Conservation (phyloP, 139 green algal genomes). For the Haematococcus sp. region DNA sequence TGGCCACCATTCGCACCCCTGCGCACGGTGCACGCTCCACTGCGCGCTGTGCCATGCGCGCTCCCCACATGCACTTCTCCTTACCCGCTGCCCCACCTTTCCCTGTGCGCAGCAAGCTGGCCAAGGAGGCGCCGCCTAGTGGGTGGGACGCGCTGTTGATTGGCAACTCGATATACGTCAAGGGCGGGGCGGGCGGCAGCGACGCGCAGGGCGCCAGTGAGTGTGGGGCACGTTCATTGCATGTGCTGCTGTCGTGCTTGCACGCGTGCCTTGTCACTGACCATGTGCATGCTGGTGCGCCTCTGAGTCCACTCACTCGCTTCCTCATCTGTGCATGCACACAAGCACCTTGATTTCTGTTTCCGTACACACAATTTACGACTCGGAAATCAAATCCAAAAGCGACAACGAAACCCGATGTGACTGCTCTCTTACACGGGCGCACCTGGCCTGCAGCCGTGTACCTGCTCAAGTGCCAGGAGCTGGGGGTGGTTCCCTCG, state of each 20-base stretch:
- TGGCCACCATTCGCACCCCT: too few relatives aligned
- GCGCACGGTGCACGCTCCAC: background rate
- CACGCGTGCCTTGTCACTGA: too few relatives aligned
- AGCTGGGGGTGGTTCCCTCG: conserved; percentile 47
- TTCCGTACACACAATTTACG: too few relatives aligned
- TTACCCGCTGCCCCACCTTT: too few relatives aligned
- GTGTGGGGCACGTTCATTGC: too few relatives aligned
- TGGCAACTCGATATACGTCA: conserved; percentile 29
- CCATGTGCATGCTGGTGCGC: too few relatives aligned
- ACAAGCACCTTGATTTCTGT: too few relatives aligned
- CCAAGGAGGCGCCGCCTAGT: background rate
- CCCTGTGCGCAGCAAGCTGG: conserved; percentile 8
- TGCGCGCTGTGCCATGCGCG: background rate
- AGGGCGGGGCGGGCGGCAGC: conserved; percentile 10
- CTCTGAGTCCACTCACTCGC: too few relatives aligned
- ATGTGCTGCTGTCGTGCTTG: too few relatives aligned
- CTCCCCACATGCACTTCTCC: too few relatives aligned
- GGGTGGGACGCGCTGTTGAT: conserved; percentile 34
- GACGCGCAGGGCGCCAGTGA: conserved; percentile 23
- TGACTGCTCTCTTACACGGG: background rate
- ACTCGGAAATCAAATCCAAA: background rate
- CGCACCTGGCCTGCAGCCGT: background rate
- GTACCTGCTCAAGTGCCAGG: conserved; percentile 40
- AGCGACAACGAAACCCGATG: background rate
- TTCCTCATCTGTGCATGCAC: too few relatives aligned